A percentile compares a stretch with the other conserved stretches of the same genome.
Conservation (phyloP, 768 basidiomycete genomes). For the Termitomyces sp. region DNA sequence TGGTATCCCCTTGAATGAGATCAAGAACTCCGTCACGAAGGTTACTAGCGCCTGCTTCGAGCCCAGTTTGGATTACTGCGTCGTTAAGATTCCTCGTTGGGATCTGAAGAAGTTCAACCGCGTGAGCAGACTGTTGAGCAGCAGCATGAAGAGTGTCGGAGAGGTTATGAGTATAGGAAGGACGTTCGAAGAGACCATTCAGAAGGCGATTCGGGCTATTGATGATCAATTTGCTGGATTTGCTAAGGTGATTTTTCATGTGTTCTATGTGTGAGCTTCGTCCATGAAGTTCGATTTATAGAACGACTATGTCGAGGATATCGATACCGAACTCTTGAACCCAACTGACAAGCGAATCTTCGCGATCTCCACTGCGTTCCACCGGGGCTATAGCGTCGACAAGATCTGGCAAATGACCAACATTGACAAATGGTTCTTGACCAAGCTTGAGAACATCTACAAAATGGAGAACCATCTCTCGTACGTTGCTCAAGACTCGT, state of each 20-base stretch:
- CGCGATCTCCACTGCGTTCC: conserved; percentile 91
- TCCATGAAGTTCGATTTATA: conserved; percentile 25
- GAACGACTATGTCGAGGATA: conserved; percentile 86
- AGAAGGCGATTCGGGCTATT: conserved; percentile 96
- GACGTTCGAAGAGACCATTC: conserved; percentile 98
- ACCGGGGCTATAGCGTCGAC: conserved; percentile 90
- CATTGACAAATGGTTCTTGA: conserved; percentile 99
- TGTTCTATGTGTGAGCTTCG: neutral
- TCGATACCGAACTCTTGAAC: conserved; percentile 90
- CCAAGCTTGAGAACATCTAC: conserved; percentile 79
- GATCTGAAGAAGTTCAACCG: conserved; percentile 97
- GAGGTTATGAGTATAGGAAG: conserved; percentile 99
- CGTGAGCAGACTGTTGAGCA: conserved; percentile 86
- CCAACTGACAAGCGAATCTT: conserved; percentile 98
- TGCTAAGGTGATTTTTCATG: conserved; percentile 53
- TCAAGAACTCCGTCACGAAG: conserved; percentile 96
- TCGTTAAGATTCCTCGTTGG: conserved; percentile 99
- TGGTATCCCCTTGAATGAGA: conserved; percentile 95
- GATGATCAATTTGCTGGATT: conserved; percentile 96
- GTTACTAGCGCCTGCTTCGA: conserved; percentile 97
- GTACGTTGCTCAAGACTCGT: conserved; percentile 43
- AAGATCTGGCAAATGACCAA: conserved; percentile 98
- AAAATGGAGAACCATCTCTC: conserved; percentile 73
- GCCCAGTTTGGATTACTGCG: conserved; percentile 94
- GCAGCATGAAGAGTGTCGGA: conserved; percentile 98